Evolutionary conservation across 1,284 basidiomycete species (phyloP).

Genomic region (Ceratobasidium sp.): DNA sequence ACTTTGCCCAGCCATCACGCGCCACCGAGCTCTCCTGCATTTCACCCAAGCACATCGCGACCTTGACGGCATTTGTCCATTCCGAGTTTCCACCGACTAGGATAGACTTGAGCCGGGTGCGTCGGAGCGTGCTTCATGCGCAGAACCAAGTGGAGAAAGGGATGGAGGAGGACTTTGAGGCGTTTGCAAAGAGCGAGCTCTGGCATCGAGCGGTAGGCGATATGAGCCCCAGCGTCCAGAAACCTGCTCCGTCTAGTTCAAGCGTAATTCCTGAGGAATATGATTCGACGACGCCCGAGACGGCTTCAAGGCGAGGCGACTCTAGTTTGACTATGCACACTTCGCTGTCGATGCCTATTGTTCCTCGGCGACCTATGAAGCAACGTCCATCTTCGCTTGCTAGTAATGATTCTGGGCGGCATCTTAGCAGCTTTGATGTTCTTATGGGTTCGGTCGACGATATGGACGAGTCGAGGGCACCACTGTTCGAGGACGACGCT

Average conservation of each 20-base stretch:
- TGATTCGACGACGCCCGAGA: slow-evolving; percentile 3
- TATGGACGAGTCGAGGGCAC: slow-evolving; percentile 68
- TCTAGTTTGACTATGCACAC: slow-evolving; percentile 13
- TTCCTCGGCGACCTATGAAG: slow-evolving; percentile 24
- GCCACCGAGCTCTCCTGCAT: slow-evolving; percentile 72
- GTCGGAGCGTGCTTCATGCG: slow-evolving; percentile 81
- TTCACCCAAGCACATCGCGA: slow-evolving; percentile 72
- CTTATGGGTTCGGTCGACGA: slow-evolving; percentile 70
- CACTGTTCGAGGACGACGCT: slow-evolving; percentile 81
- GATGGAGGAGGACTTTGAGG: slow-evolving; percentile 92
- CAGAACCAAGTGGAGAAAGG: slow-evolving; percentile 86
- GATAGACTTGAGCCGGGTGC: slow-evolving; percentile 68
- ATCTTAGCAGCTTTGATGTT: slow-evolving; percentile 71
- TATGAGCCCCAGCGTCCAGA: slow-evolving; percentile 56
- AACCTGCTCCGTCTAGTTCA: slow-evolving; percentile 14
- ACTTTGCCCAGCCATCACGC: slow-evolving; percentile 73
- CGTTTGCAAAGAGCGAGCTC: slow-evolving; percentile 86
- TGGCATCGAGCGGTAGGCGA: slow-evolving; percentile 91
- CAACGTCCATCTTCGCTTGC: slow-evolving; percentile 31
- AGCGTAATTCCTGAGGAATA: slow-evolving; percentile 15
- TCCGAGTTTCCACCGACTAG: slow-evolving; percentile 54
- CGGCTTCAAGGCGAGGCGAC: slow-evolving; percentile 10
- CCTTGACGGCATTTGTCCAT: slow-evolving; percentile 74
- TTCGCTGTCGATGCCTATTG: slow-evolving; percentile 31
- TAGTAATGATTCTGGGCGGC: slow-evolving; percentile 27